A percentile compares a stretch with the other conserved stretches of the same genome.
These are phyloP conservation scores for Tulasnella sp. DNA, from an alignment of 768 basidiomycete genomes.

Conservation along the genomic window DNA sequence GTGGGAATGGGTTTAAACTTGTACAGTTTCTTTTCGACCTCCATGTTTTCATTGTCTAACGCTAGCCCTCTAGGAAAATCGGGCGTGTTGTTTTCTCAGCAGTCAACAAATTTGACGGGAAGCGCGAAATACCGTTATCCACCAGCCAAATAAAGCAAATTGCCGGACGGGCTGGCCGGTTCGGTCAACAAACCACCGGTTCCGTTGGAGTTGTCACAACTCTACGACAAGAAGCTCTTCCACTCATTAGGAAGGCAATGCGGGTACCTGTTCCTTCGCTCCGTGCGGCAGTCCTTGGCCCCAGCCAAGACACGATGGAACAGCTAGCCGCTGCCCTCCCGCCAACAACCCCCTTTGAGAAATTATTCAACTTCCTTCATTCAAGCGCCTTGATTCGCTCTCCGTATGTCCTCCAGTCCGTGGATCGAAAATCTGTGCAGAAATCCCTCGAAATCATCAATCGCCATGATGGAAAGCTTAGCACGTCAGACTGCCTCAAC, in stretches of 20 bases:
- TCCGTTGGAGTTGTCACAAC: constrained; percentile 64
- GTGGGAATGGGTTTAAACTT: constrained; percentile 96
- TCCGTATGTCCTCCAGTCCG: constrained; percentile 21
- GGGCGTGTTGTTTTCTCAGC: constrained; percentile 69
- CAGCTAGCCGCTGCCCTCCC: constrained; percentile 26
- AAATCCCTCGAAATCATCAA: neutral
- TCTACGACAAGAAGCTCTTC: constrained; percentile 48
- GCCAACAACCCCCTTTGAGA: constrained; percentile 23
- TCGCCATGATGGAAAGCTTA: neutral
- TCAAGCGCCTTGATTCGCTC: constrained; percentile 31
- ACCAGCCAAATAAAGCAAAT: constrained; percentile 84
- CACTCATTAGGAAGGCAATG: constrained; percentile 45
- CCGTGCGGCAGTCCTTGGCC: constrained; percentile 37
- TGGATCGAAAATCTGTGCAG: constrained; percentile 1
- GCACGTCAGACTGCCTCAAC: constrained; percentile 8
- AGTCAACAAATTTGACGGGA: constrained; percentile 54
- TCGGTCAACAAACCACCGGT: constrained; percentile 44
- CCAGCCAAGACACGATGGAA: constrained; percentile 21
- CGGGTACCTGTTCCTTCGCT: constrained; percentile 39
- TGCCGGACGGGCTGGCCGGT: constrained; percentile 86
- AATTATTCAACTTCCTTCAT: constrained; percentile 36
- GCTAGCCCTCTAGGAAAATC: constrained; percentile 55
- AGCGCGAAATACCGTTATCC: constrained; percentile 36
- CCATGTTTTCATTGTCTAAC: neutral
- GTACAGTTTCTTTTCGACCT: constrained; percentile 32